These are phyloP conservation scores for Hirschfeldia incana DNA, from an alignment of 345 rosid genomes.

Conservation along the genomic window DNA sequence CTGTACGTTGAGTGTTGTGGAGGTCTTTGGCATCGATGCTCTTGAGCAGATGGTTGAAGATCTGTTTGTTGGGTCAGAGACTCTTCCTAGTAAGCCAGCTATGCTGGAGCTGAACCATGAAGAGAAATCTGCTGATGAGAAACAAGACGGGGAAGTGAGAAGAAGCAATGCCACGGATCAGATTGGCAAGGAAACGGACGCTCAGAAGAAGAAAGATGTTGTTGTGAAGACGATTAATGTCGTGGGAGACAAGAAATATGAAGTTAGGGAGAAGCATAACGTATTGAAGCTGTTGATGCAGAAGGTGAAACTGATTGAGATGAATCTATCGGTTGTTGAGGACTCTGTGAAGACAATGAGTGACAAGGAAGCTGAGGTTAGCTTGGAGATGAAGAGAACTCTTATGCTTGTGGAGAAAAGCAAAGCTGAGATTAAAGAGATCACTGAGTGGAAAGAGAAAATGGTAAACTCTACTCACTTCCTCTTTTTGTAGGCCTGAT, in stretches of 20 bases:
- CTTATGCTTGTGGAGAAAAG: constrained; percentile 54
- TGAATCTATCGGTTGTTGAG: constrained; percentile 68
- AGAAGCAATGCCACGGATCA: constrained; percentile 40
- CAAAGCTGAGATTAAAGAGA: constrained; percentile 55
- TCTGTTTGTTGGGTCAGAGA: constrained; percentile 58
- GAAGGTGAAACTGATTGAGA: constrained; percentile 76
- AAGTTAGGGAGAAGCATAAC: constrained; percentile 64
- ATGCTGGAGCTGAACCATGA: constrained; percentile 39
- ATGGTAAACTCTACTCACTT: constrained; percentile 44
- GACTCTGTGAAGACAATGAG: constrained; percentile 72
- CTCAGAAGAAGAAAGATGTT: constrained; percentile 40
- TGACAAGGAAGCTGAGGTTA: constrained; percentile 57
- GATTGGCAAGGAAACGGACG: constrained; percentile 40
- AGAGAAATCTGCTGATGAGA: constrained; percentile 28
- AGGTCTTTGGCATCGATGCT: constrained; percentile 90
- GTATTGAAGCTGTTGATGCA: constrained; percentile 91
- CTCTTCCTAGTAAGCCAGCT: constrained; percentile 43
- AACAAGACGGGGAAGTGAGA: constrained; percentile 19
- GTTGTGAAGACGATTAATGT: constrained; percentile 36
- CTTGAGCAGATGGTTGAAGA: constrained; percentile 95
- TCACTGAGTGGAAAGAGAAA: constrained; percentile 61
- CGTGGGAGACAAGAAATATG: constrained; percentile 57
- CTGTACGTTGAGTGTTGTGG: constrained; percentile 81
- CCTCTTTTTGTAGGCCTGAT: not conserved
- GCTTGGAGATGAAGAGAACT: constrained; percentile 57